A percentile compares a stretch with the other conserved stretches of the same genome.
Evolutionary conservation across 2,329 filamentous ascomycete genomes (phyloP).

Genomic region (Aspergillus sp.): DNA sequence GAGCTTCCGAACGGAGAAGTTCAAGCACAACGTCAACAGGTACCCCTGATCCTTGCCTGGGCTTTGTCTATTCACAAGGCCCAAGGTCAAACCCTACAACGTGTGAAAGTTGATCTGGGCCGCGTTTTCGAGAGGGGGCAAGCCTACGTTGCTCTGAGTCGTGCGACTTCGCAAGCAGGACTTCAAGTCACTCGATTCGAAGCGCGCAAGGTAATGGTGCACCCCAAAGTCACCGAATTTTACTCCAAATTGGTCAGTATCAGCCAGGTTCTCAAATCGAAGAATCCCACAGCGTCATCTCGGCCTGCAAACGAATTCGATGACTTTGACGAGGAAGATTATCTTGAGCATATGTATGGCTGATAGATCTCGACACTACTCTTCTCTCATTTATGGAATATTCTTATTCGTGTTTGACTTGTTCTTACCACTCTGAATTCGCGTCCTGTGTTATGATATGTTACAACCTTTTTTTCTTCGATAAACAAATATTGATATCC

Average conservation of each 20-base stretch:
- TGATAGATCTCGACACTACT: background rate
- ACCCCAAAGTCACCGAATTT: constrained; percentile 78
- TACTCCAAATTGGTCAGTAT: constrained; percentile 77
- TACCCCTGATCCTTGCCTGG: constrained; percentile 93
- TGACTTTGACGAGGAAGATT: constrained; percentile 46
- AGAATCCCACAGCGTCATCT: constrained; percentile 19
- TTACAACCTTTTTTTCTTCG: background rate
- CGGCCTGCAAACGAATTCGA: constrained; percentile 24
- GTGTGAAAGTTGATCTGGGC: constrained; percentile 90
- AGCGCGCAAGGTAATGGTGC: constrained; percentile 87
- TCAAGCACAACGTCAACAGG: constrained; percentile 75
- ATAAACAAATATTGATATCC: constrained; percentile 10
- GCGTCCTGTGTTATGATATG: too few species aligned
- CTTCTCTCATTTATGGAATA: background rate
- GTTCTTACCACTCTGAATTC: background rate
- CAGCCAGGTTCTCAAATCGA: constrained; percentile 46
- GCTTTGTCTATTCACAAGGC: constrained; percentile 97
- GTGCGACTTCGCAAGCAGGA: constrained; percentile 81
- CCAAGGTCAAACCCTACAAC: constrained; percentile 87
- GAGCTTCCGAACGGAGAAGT: constrained; percentile 94
- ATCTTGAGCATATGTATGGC: constrained; percentile 7
- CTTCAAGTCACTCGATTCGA: constrained; percentile 87
- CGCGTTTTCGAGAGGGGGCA: constrained; percentile 96
- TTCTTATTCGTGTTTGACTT: background rate
- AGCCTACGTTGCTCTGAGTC: constrained; percentile 92